phyloP scores from a whole-genome alignment of 2,329 filamentous ascomycete species.

The Monosporascus sp. region DNA sequence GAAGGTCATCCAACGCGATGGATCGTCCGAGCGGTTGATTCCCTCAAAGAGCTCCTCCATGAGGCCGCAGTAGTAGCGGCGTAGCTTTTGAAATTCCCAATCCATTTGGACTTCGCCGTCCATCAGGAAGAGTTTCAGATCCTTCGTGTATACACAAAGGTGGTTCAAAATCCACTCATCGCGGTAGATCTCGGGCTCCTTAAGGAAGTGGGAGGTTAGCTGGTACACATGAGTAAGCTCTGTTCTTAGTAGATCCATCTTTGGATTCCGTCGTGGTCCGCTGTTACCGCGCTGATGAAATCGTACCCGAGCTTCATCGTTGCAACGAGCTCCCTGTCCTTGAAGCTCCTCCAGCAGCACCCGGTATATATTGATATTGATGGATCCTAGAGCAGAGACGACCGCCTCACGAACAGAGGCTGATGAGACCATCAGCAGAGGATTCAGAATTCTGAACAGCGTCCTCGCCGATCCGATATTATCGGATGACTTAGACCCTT shows the following conservation, averaged over 20 bases:
- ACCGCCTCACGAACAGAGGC: slow-evolving; percentile 82
- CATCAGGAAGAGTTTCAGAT: slow-evolving; percentile 89
- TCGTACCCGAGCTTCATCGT: slow-evolving; percentile 79
- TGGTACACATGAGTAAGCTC: slow-evolving; percentile 97
- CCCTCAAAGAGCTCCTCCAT: slow-evolving; percentile 91
- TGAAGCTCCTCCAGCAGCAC: slow-evolving; percentile 87
- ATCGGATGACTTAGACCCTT: slow-evolving; percentile 68
- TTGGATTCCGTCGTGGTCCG: slow-evolving; percentile 73
- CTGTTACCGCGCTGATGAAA: slow-evolving; percentile 84
- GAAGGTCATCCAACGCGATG: slow-evolving; percentile 93
- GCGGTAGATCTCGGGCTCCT: slow-evolving; percentile 69
- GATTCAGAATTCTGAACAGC: slow-evolving; percentile 87
- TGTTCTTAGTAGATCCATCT: slow-evolving; percentile 81
- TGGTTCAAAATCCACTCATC: slow-evolving; percentile 91
- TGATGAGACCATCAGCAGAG: slow-evolving; percentile 75
- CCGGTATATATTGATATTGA: slow-evolving; percentile 90
- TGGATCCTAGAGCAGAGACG: slow-evolving; percentile 85
- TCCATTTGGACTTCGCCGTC: slow-evolving; percentile 93
- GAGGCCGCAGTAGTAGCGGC: slow-evolving; percentile 89
- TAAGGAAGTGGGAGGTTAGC: slow-evolving; percentile 83
- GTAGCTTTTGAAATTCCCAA: slow-evolving; percentile 86
- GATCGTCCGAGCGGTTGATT: slow-evolving; percentile 78
- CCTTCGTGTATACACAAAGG: slow-evolving; percentile 82
- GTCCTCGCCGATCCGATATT: slow-evolving; percentile 85
- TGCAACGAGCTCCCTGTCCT: slow-evolving; percentile 77